Evolutionary conservation across 768 basidiomycete species (phyloP), one percentile per base, ranked within the genome.

Genomic region (Lentinula sp.): DNA sequence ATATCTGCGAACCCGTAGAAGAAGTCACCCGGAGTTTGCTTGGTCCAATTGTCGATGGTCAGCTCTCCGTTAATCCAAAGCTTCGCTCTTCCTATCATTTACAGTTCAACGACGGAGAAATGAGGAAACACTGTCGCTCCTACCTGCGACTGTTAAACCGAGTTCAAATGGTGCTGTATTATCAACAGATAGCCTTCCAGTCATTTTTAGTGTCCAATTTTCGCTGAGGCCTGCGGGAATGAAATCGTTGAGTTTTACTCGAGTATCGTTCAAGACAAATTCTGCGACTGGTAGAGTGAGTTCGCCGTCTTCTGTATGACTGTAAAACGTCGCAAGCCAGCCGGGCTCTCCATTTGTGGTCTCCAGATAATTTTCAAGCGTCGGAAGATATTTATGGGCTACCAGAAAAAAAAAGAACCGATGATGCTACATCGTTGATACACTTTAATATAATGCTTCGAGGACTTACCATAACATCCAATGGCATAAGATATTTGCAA

Each of bases 361-460:
- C 59, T 72, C 77, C 20, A 90, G 75, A 59, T 77, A 72, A 46
- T 81, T 81, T 67, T 88, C 86, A n/a, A 90, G 73, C 0, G 85
- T 82, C 3, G 89, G 89, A 4, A 88, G 78, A 72, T 83, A 89
- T 67, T 86, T 88, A 68, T 85, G 81, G 1, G 85, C 86, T 85
- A 61, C 37, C 54, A 46, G 12, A 54, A n/a, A 63, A 48, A 20
- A 57, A 55, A 45, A 28, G 7, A 18, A 35, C 28, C 7, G 28
- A 28, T 20, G 32, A 7, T 49, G 18, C 5, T 58, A 58, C 32
- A 7, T 33, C n/a, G 48, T 46, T 48, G 23, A 28, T 28, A 28
- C 28, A 28, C 28, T 7, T 57, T 57, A 8, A 46, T 45, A 5
- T 62, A 58, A 33, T 4, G 52, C 42, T 56, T 54, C 39, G 33